Evolutionary conservation across 345 rosid species (phyloP).

Genomic region (Anacardium occidentale): DNA sequence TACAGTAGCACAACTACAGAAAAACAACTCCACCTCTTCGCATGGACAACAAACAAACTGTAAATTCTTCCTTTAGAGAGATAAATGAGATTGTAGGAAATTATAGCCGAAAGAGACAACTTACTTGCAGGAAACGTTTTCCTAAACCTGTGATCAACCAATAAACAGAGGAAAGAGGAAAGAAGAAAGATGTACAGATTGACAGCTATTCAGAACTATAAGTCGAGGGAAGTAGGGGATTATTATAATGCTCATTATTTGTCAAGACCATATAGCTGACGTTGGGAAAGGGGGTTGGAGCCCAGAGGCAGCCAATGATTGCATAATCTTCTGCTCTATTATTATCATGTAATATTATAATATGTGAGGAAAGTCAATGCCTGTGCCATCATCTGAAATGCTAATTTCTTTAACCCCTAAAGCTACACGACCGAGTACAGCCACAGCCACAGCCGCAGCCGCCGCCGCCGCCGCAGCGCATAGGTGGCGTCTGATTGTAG

Average conservation of each 20-base stretch:
- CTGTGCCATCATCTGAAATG: conserved; percentile 20
- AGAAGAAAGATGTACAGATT: not conserved
- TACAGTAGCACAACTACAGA: not conserved
- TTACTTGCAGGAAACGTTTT: conserved; percentile 33
- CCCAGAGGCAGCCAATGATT: not conserved
- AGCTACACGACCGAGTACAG: too few relatives aligned
- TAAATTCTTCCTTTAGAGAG: not conserved
- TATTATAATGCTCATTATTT: not conserved
- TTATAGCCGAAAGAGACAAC: not conserved
- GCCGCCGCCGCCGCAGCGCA: conserved; percentile 20
- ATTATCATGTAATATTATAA: not conserved
- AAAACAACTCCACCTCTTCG: conserved; percentile 1
- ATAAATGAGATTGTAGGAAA: not conserved
- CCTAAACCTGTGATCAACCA: conserved; percentile 22
- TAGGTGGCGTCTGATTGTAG: conserved; percentile 7
- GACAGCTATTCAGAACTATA: too few relatives aligned
- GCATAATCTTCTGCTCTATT: not conserved
- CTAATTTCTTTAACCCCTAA: not conserved
- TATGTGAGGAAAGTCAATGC: conserved; percentile 37
- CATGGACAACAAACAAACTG: conserved; percentile 1
- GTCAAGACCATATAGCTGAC: not conserved
- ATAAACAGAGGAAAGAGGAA: conserved; percentile 11
- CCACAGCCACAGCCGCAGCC: too few relatives aligned
- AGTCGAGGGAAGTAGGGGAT: not conserved
- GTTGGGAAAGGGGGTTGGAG: not conserved